Evolutionary conservation across 495 filamentous ascomycete genomes (phyloP), one percentile per base, ranked within the genome.

Genomic region (Penicillium pulvis): DNA sequence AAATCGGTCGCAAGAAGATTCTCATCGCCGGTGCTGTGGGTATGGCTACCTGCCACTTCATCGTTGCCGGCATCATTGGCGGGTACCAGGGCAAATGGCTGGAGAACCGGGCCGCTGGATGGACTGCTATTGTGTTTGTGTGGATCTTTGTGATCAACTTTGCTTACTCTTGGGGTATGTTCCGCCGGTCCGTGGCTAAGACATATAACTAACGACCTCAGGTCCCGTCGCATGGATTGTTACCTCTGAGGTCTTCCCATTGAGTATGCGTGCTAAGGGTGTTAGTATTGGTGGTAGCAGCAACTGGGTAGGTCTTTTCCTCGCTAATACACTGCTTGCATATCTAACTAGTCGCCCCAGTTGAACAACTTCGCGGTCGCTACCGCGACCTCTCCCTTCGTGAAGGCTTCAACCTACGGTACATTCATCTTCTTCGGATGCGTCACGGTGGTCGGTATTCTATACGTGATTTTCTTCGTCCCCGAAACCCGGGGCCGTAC

Each of bases 1-100:
- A 82, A 55, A 84, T 85, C 30, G 89, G 89, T 28, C 87, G 89
- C 16, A 82, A 89, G 58, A 83, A 86, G n/a, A 79, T 92, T n/a
- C 80, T 95, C 23, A 83, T 92, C 47, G 84, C 76, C 9, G 90
- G 91, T 44, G 88, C 86, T 8, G 66, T 89, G 42, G 85, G 83
- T 36, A 95, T 93, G 90, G 86, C 81, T 0, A 71, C 65, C 30
- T 82, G 87, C 60, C 79, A 81, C 51, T 70, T 81, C 56, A 75
- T 82, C 44, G 72, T 80, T 6, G 78, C 72, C 2, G 68, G 71
- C 33, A 70, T 81, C 39, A 71, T 75, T 47, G 79, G 71, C 9
- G 60, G 59, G 0, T 80, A 72, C 56, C 55, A 75, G 30, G 28
- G 65, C 49, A 46, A 57, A 2, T 81, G 73, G 58, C 50, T 58